Evolutionary conservation across 352 stramenopile genomes (phyloP).

Genomic region (Phytopythium ostracodes): DNA sequence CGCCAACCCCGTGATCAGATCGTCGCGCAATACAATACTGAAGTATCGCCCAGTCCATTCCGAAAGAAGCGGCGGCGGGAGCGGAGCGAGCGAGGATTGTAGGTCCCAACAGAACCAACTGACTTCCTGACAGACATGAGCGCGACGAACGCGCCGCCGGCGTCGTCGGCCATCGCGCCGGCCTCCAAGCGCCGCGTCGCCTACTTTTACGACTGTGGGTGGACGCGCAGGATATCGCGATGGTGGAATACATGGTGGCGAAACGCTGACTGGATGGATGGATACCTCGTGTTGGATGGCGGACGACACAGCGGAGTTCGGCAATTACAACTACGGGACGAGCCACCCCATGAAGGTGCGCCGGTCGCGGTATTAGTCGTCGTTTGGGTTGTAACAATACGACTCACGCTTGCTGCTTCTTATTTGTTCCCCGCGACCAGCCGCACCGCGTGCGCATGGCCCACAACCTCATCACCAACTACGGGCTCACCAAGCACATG

Average conservation of each 20-base stretch:
- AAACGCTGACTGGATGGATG: background rate
- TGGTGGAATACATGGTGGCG: too few species aligned
- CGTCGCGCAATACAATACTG: too few species aligned
- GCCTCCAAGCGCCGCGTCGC: slow-evolving; percentile 75
- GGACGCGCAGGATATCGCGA: too few species aligned
- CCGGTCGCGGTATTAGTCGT: too few species aligned
- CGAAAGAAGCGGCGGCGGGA: too few species aligned
- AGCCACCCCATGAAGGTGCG: slow-evolving; percentile 88
- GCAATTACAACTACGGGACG: slow-evolving; percentile 99
- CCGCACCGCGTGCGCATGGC: slow-evolving; percentile 99
- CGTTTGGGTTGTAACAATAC: too few species aligned
- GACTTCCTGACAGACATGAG: background rate
- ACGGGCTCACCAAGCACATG: slow-evolving; percentile 99
- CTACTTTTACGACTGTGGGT: slow-evolving; percentile 88
- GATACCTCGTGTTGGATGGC: too few species aligned
- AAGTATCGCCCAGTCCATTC: too few species aligned
- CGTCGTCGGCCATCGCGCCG: slow-evolving; percentile 16
- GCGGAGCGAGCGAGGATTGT: too few species aligned
- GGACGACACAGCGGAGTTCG: slow-evolving; percentile 87
- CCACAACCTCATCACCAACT: slow-evolving; percentile 99
- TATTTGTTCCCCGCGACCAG: slow-evolving; percentile 20
- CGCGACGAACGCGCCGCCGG: slow-evolving; percentile 15
- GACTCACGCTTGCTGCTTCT: too few species aligned
- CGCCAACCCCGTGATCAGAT: too few species aligned
- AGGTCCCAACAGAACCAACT: too few species aligned